phyloP scores from a whole-genome alignment of 495 filamentous ascomycete genomes.

The Bathelium albidoporum region DNA sequence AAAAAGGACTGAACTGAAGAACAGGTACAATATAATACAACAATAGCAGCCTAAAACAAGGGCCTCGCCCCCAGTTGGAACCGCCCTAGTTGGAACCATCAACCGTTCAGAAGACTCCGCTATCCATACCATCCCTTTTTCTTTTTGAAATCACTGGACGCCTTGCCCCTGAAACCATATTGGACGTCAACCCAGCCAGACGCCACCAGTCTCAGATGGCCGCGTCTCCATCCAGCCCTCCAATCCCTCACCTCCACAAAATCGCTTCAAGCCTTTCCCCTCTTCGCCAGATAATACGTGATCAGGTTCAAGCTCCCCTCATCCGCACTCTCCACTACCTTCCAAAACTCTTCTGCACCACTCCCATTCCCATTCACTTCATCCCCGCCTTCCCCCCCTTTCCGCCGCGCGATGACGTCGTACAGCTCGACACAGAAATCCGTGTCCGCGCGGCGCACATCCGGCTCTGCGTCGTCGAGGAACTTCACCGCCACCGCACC shows the following conservation, averaged over 20 bases:
- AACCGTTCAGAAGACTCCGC: not conserved
- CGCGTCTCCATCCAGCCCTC: too few relatives aligned
- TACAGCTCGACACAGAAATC: slow-evolving; percentile 69
- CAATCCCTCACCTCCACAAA: too few relatives aligned
- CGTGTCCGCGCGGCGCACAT: slow-evolving; percentile 67
- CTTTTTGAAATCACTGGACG: not conserved
- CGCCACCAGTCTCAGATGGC: too few relatives aligned
- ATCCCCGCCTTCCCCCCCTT: slow-evolving; percentile 2
- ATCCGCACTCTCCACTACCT: slow-evolving; percentile 27
- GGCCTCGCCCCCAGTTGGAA: too few relatives aligned
- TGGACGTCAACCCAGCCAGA: too few relatives aligned
- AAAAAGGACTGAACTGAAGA: too few relatives aligned
- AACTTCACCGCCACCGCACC: slow-evolving; percentile 38
- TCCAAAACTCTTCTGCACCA: slow-evolving; percentile 28
- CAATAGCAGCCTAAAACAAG: not conserved
- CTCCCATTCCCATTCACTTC: slow-evolving; percentile 18
- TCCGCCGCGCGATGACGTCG: slow-evolving; percentile 41
- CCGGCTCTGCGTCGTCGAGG: slow-evolving; percentile 61
- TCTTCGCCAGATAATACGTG: slow-evolving; percentile 35
- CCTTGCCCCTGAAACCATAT: not conserved
- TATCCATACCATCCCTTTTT: not conserved
- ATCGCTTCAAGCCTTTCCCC: slow-evolving; percentile 15
- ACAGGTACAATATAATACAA: not conserved
- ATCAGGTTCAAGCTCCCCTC: slow-evolving; percentile 34
- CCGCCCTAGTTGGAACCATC: too few relatives aligned